Evolutionary conservation across 352 stramenopile species (phyloP).

Genomic region (Paralagenidium karlingii): DNA sequence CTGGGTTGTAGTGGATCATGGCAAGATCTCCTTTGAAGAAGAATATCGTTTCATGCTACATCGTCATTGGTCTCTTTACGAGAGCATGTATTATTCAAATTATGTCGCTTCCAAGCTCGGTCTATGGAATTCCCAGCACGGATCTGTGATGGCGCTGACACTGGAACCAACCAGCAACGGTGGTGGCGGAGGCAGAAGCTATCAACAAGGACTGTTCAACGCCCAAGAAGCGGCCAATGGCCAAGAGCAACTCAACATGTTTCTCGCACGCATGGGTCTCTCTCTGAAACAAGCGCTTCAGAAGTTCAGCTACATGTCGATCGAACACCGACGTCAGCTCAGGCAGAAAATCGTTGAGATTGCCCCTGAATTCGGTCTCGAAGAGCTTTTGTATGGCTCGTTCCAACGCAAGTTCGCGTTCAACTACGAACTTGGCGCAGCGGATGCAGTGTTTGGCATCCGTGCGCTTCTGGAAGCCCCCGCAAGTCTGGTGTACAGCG

Average conservation of each 20-base stretch:
- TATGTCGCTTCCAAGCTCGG: conserved; percentile 88
- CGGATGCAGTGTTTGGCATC: conserved; percentile 91
- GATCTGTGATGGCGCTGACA: too few relatives aligned
- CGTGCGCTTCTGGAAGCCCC: conserved; percentile 89
- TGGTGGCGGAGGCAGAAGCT: conserved; percentile 18
- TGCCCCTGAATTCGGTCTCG: conserved; percentile 89
- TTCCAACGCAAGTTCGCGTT: conserved; percentile 93
- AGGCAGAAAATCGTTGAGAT: conserved; percentile 88
- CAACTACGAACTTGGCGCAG: conserved; percentile 89
- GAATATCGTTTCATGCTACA: conserved; percentile 97
- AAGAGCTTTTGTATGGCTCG: conserved; percentile 94
- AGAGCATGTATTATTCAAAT: conserved; percentile 93
- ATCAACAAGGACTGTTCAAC: conserved; percentile 11
- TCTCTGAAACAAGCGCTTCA: conserved; percentile 92
- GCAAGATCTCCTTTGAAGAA: conserved; percentile 81
- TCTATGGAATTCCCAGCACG: conserved; percentile 24
- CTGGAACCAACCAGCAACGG: conserved; percentile 6
- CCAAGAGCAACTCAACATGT: conserved; percentile 79
- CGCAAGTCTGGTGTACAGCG: conserved; percentile 42
- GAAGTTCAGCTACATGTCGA: conserved; percentile 93
- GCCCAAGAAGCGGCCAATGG: conserved; percentile 18
- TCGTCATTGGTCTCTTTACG: conserved; percentile 90
- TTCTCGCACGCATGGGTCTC: conserved; percentile 97
- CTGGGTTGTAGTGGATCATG: too few relatives aligned
- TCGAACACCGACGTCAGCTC: conserved; percentile 86